A percentile compares a stretch with the other conserved stretches of the same genome.
Conservation (phyloP, 495 filamentous ascomycete species). For the Neurospora cerealis region DNA sequence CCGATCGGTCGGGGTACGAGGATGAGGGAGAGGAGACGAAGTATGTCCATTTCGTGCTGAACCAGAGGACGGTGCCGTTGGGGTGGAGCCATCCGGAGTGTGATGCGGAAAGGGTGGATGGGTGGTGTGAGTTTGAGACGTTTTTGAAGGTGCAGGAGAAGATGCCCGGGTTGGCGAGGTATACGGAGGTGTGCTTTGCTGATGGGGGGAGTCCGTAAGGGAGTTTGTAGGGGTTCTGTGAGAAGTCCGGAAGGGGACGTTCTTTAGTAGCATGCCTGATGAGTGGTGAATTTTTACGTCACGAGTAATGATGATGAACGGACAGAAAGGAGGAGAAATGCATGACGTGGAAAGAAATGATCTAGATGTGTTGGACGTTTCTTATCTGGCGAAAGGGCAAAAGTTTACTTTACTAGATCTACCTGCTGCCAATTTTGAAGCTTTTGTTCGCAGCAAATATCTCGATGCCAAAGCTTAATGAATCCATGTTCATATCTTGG, state of each 20-base stretch:
- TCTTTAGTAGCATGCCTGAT: not conserved
- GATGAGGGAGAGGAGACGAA: constrained; percentile 30
- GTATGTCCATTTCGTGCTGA: constrained; percentile 57
- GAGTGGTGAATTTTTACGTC: not conserved
- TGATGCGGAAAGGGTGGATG: constrained; percentile 43
- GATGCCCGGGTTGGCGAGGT: constrained; percentile 36
- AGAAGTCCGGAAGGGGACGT: not conserved
- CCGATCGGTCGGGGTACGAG: constrained; percentile 29
- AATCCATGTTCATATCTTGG: not conserved
- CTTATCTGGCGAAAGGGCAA: not conserved
- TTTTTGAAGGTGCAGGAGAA: constrained; percentile 43
- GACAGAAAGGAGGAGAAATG: not conserved
- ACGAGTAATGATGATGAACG: not conserved
- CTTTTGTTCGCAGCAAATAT: not conserved
- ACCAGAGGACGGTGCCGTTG: constrained; percentile 52
- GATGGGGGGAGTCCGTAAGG: constrained; percentile 37
- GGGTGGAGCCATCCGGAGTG: constrained; percentile 48
- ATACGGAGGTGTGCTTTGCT: constrained; percentile 45
- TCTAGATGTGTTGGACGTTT: not conserved
- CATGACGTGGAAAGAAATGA: not conserved
- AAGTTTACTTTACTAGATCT: not conserved
- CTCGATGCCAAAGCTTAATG: not conserved
- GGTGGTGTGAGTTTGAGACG: constrained; percentile 52
- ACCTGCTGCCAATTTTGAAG: not conserved
- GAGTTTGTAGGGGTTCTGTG: constrained; percentile 26